Base-by-base conservation (phyloP, 2,329 filamentous ascomycete genomes). In the Cordyceps fumosorosea region DNA sequence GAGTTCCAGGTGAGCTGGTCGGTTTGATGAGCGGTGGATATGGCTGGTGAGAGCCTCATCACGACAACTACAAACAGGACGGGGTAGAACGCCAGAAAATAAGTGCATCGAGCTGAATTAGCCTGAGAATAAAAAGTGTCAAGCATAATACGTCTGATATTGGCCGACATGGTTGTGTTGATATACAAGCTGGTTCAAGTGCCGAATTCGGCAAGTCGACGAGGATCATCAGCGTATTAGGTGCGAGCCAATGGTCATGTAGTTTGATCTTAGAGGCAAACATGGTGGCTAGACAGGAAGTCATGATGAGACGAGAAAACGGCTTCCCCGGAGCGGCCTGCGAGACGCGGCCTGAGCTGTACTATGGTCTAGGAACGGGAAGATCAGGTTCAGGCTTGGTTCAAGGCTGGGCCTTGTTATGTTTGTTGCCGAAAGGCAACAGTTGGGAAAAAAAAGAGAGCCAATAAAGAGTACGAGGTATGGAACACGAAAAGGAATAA, bases 291-390 rank as follows among this genome's bases (percentile, higher is more conserved):
- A 42, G 16, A 32, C 11, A 8, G 29, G 20, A 57, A 24, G 20
- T 11, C 12, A 51, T 37, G 45, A 48, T 22, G 45, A 42, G 42
- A 58, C 45, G 34, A 42, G 14, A 42, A 48, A 47, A 47, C 18
- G n/a, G 40, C n/a, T 22, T 45, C 5, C 3, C 37, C 55, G 44
- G 45, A 32, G 37, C 29, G 55, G 44, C 20, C 22, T 57, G 44
- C n/a, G 44, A 58, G 56, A 48, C 22, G 56, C 56, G 56, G 47
- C 29, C 47, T 51, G 56, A 26, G 56, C 56, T 26, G 56, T 58
- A 45, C 20, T 20, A 56, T 56, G 42, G 29, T 47, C 44, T 20
- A n/a, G 10, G 44, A 26, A 50, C 45, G 45, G 45, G 29, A 40
- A 47, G 44, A 24, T 44, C 14, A 51, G 32, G 18, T 50, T 26